Conservation (phyloP, 768 basidiomycete species). For the Mycena pura region DNA sequence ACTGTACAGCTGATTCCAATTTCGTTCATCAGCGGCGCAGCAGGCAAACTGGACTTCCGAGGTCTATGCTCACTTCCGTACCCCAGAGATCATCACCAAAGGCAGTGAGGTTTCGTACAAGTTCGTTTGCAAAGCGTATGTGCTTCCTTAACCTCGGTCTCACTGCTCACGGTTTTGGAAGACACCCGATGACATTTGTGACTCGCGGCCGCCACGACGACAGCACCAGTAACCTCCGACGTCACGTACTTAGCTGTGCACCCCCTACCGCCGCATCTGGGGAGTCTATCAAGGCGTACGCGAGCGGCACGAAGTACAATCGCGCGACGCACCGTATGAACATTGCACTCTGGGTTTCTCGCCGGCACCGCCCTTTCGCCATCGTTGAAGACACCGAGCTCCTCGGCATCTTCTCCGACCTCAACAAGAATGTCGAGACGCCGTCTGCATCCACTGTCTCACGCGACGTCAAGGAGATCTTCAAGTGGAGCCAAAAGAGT, state of each 20-base stretch:
- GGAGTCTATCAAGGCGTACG: background rate
- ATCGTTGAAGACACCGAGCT: background rate
- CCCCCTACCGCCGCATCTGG: background rate
- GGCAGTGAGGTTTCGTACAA: background rate
- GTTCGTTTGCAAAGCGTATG: background rate
- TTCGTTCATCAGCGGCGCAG: too few relatives aligned
- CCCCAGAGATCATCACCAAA: background rate
- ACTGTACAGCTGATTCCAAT: too few relatives aligned
- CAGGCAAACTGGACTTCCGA: too few relatives aligned
- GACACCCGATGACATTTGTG: background rate
- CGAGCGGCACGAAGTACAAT: background rate
- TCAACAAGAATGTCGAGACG: background rate
- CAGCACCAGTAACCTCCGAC: background rate
- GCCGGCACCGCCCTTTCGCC: background rate
- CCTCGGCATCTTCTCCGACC: background rate
- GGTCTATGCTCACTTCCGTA: too few relatives aligned
- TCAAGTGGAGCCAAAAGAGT: background rate
- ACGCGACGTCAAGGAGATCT: background rate
- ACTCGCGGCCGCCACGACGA: background rate
- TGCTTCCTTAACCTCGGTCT: background rate
- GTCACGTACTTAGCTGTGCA: background rate
- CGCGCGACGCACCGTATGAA: background rate
- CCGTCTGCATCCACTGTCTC: background rate
- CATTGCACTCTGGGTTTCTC: background rate
- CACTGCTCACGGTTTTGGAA: background rate